Evolutionary conservation across 495 filamentous ascomycete genomes (phyloP), one percentile per base, ranked within the genome.

Genomic region (Wilcoxina mikolae): DNA sequence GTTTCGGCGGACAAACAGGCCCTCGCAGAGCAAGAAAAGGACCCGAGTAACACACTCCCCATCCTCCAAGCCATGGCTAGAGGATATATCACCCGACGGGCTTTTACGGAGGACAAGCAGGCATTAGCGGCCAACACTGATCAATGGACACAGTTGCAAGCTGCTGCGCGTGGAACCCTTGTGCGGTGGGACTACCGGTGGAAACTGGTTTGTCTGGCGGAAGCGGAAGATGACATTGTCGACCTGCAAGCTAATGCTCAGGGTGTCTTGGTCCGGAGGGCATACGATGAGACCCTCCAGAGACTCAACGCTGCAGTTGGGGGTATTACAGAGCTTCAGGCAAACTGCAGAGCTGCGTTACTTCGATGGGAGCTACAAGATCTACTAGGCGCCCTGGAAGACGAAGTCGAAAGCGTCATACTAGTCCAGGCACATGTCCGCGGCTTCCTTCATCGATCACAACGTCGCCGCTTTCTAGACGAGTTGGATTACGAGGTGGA

Each of bases 361-460:
- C 53, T 65, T 17, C 67, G 69, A 53, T 67, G 66, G 18, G 63
- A 53, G 15, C 46, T 75, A 44, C 57, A 67, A 3, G 66, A 69
- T 48, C 71, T 78, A 58, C 68, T 74, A 23, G 73, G 81, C 42
- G 71, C 73, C 12, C 71, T 98, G 18, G 70, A 78, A 51, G 68
- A 68, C 18, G 70, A 91, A 55, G 73, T 74, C 9, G 55, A 69
- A 2, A 62, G 68, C 3, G 79, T 94, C 55, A 74, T 71, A 7
- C 67, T 74, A 9, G 72, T 95, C 7, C 91, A 99, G 67, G 76
- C 83, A 9, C 72, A 76, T 25, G 73, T 76, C 41, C 79, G 91
- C 41, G 88, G 84, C 1, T 74, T 67, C 48, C 65, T 79, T 7
- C 71, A 71, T 54, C 73, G 85, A 44, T 66, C 77, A 47, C 56